Evolutionary conservation across 2,329 filamentous ascomycete genomes (phyloP).

Genomic region (Ophiobolus disseminans): DNA sequence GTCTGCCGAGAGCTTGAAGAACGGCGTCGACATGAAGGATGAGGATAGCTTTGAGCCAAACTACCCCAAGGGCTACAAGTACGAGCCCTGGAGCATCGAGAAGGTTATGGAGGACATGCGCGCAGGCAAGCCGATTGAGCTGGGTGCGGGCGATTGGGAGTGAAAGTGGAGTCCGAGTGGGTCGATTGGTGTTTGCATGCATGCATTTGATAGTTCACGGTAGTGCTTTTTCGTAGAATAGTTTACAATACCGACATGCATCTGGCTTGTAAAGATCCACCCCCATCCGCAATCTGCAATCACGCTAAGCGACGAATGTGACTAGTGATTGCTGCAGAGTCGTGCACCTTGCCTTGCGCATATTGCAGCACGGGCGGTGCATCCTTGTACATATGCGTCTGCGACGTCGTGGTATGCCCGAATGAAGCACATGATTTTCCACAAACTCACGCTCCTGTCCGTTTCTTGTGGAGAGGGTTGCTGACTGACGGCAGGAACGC

Average conservation of each 20-base stretch:
- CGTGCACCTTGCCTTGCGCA: neutral
- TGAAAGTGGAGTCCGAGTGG: conserved; percentile 19
- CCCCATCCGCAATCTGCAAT: neutral
- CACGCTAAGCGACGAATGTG: neutral
- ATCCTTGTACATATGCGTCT: neutral
- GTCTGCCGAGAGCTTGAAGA: conserved; percentile 51
- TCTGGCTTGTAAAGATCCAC: no score
- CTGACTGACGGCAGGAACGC: no score
- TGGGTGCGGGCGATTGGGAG: conserved; percentile 48
- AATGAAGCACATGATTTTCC: no score
- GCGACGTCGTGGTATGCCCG: no score
- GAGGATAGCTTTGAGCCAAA: conserved; percentile 53
- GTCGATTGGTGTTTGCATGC: no score
- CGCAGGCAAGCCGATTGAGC: conserved; percentile 41
- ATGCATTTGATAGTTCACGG: no score
- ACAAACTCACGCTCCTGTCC: no score
- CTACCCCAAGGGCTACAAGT: conserved; percentile 53
- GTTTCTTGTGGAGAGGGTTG: no score
- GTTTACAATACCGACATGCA: no score
- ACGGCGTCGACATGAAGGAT: conserved; percentile 53
- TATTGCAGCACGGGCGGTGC: neutral
- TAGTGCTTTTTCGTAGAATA: no score
- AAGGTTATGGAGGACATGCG: conserved; percentile 51
- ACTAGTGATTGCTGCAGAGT: neutral
- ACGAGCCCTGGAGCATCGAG: conserved; percentile 53